Evolutionary conservation across 352 stramenopile species (phyloP), one percentile per base, ranked within the genome.

Genomic region (Globisporangium yorkense): DNA sequence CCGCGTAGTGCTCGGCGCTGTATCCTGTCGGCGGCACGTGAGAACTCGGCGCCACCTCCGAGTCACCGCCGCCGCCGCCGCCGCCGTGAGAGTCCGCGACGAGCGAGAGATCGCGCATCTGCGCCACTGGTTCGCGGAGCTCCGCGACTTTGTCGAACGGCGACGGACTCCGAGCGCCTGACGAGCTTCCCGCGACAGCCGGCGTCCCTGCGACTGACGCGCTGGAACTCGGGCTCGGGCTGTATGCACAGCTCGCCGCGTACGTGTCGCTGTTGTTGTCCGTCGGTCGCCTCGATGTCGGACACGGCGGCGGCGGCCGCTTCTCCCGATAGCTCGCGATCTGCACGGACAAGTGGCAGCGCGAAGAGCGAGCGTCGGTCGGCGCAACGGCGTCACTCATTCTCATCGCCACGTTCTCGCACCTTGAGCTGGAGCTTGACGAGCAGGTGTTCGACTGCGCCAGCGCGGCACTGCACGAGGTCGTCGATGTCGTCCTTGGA

Each of bases 391-490:
- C 8, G 24, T 18, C 3, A 45, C 12, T 33, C 5, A 16, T 2
- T 24, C 8, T 2, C 16, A 3, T 21, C 24, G 1, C 13, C 43
- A 16, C 18, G 6, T 1, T 27, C 5, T 27, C 51, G 7, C 63
- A 96, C 91, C 66, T 97, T 97, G 49, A 96, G 74, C 63, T 98
- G 87, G 37, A 98, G 63, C 54, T 80, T 80, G 39, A 97, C 81
- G 12, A 98, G 71, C n/a, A 98, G 67, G 35, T 94, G 72, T 63
- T 98, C 93, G 18, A 98, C 86, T 0, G 84, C 89, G 3, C 87
- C 91, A 1, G 89, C 70, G 41, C 89, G 89, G 53, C 89, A 96
- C 41, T 95, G 74, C 9, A 96, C 88, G 10, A 98, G 76, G 43
- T 92, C 88, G 56, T 98, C 87, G n/a, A 98, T 89, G 57, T 97